phyloP scores from a whole-genome alignment of 2,329 filamentous ascomycete genomes.

The Aspergillus thermomutatus region DNA sequence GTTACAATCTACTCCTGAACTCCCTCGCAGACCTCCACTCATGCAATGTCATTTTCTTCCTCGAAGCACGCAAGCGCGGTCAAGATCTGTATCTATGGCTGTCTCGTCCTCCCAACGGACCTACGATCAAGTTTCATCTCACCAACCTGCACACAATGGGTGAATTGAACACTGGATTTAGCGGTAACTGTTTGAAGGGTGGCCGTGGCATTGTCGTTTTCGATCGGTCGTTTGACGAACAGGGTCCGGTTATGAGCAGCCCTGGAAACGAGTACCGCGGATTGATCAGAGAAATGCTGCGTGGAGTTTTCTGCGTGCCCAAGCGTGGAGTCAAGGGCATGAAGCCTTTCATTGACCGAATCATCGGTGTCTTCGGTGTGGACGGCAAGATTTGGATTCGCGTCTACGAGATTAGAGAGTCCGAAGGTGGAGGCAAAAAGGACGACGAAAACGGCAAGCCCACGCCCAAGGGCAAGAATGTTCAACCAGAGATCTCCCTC shows the following conservation, averaged over 20 bases:
- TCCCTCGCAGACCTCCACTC: constrained; percentile 77
- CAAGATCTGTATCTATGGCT: constrained; percentile 95
- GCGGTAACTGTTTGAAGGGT: constrained; percentile 93
- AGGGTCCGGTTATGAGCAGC: constrained; percentile 69
- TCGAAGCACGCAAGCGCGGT: constrained; percentile 83
- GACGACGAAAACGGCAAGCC: constrained; percentile 38
- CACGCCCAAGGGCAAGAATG: constrained; percentile 44
- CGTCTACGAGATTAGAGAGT: constrained; percentile 89
- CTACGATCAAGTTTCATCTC: constrained; percentile 57
- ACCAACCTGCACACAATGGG: constrained; percentile 86
- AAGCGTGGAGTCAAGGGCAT: constrained; percentile 75
- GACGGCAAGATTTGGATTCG: constrained; percentile 96
- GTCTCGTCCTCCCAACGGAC: constrained; percentile 82
- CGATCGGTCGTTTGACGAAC: constrained; percentile 77
- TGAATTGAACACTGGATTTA: constrained; percentile 77
- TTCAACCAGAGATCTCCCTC: constrained; percentile 72
- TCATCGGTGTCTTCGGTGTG: constrained; percentile 86
- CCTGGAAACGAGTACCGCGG: constrained; percentile 43
- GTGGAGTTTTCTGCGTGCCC: constrained; percentile 88
- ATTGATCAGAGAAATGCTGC: constrained; percentile 77
- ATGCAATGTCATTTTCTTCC: constrained; percentile 92
- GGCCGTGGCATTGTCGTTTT: constrained; percentile 89
- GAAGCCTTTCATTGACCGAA: constrained; percentile 94
- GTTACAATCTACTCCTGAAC: constrained; percentile 71
- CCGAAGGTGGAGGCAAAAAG: constrained; percentile 59